Evolutionary conservation across 2,329 filamentous ascomycete species (phyloP).

Genomic region (Gaeumannomyces tritici): DNA sequence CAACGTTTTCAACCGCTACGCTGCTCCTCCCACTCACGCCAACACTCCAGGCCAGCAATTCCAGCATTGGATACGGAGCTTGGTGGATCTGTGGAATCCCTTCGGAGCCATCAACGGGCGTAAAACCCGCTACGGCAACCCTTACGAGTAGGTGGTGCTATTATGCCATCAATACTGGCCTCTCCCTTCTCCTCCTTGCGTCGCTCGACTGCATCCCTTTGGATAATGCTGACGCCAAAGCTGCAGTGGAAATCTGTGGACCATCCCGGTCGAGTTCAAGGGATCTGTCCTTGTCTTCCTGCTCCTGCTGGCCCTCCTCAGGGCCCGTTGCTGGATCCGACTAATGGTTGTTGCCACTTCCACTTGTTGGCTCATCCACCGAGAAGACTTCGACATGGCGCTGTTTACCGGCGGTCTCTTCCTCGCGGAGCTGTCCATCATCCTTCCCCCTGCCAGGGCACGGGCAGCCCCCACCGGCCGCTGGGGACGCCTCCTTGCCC

Average conservation of each 20-base stretch:
- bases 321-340: neutral
- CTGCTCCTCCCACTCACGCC: slow-evolving; percentile 13
- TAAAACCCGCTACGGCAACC: neutral
- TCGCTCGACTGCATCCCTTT: slow-evolving; percentile 21
- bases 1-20: slow-evolving; percentile 4
- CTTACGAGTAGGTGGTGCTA: neutral
- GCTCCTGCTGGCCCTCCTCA: slow-evolving; percentile 22
- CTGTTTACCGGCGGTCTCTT: slow-evolving; percentile 32
- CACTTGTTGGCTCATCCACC: slow-evolving; percentile 21
- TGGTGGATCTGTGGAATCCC: slow-evolving; percentile 2
- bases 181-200: no score
- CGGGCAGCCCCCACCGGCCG: no score
- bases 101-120: neutral
- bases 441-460: slow-evolving; percentile 14
- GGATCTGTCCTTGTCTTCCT: slow-evolving; percentile 33
- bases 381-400: slow-evolving; percentile 27
- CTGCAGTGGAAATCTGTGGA: slow-evolving; percentile 30
- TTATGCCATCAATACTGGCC: slow-evolving; percentile 8
- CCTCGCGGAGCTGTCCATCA: slow-evolving; percentile 31
- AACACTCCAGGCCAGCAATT: slow-evolving; percentile 16
- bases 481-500: no score
- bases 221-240: neutral
- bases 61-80: slow-evolving; percentile 16
- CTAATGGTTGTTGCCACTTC: neutral
- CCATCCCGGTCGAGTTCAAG: slow-evolving; percentile 35